Percentiles rank a stretch among this genome's conserved stretches.
Conservation (phyloP, 805 yeast genomes). For the Kluyveromyces dobzhanskii region DNA sequence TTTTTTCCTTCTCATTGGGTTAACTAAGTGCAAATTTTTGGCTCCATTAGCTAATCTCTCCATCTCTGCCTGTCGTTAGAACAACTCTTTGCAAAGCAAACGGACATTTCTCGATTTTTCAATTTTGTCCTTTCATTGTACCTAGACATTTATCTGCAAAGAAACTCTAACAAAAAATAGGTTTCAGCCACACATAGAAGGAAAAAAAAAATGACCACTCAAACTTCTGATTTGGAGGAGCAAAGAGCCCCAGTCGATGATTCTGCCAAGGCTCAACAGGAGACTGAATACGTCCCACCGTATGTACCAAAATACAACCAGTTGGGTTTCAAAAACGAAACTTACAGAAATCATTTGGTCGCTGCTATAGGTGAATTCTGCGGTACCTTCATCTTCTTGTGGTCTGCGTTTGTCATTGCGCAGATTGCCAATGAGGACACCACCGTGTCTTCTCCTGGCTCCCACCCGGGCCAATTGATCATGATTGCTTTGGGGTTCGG, state of each 20-base stretch:
- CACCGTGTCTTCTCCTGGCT: constrained; percentile 27
- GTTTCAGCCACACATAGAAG: too few relatives aligned
- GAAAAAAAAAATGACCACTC: too few relatives aligned
- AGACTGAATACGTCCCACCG: constrained; percentile 4
- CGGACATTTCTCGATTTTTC: too few relatives aligned
- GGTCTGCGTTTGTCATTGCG: constrained; percentile 77
- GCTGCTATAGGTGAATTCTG: constrained; percentile 75
- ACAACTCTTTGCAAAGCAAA: too few relatives aligned
- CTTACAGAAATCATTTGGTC: constrained; percentile 49
- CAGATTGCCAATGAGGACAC: constrained; percentile 64
- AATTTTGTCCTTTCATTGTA: too few relatives aligned
- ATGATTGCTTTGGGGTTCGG: constrained; percentile 87
- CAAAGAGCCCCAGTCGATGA: neutral
- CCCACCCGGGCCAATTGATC: constrained; percentile 58
- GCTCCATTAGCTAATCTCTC: too few relatives aligned
- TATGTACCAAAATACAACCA: constrained; percentile 17
- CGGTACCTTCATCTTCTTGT: constrained; percentile 79
- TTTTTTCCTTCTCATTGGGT: too few relatives aligned
- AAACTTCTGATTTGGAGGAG: constrained; percentile 4
- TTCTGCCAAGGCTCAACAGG: neutral
- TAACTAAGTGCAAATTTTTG: too few relatives aligned
- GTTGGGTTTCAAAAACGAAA: constrained; percentile 34
- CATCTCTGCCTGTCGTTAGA: too few relatives aligned
- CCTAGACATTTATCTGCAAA: too few relatives aligned
- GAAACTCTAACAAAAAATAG: too few relatives aligned